Conservation (phyloP, 768 basidiomycete species). For the Clathrus columnatus region DNA sequence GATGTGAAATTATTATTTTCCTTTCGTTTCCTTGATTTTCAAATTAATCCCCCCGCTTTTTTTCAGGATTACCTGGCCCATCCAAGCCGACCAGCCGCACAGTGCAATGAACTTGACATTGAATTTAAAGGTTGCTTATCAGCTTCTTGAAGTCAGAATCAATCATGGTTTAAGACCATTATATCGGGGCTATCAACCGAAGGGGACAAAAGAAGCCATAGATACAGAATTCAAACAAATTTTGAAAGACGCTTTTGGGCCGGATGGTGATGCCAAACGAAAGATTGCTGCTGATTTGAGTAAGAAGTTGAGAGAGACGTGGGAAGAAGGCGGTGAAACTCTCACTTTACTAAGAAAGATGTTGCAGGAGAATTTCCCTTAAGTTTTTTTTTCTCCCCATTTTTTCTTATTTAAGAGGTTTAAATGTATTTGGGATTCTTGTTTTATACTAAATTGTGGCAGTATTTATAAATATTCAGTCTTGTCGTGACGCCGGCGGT, state of each 20-base stretch:
- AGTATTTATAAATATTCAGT: too few species aligned
- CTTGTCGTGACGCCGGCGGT: too few species aligned
- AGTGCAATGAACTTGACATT: constrained; percentile 17
- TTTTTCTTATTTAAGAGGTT: too few species aligned
- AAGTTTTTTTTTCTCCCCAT: too few species aligned
- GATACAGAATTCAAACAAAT: constrained; percentile 14
- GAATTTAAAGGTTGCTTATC: constrained; percentile 10
- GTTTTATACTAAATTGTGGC: too few species aligned
- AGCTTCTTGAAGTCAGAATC: constrained; percentile 18
- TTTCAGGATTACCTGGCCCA: constrained; percentile 21
- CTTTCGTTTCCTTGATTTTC: too few species aligned
- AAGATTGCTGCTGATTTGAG: constrained; percentile 12
- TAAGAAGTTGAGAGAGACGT: constrained; percentile 1
- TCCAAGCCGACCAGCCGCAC: constrained; percentile 18
- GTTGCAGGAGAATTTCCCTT: neutral
- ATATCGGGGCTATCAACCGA: constrained; percentile 15
- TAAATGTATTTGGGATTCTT: too few species aligned
- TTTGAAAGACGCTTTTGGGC: constrained; percentile 16
- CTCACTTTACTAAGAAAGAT: neutral
- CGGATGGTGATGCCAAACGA: constrained; percentile 20
- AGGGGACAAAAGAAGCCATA: constrained; percentile 18
- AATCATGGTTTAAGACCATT: constrained; percentile 13
- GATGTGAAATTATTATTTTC: neutral
- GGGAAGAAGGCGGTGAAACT: constrained; percentile 5
- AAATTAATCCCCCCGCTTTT: too few species aligned